Percentiles rank a stretch among this genome's conserved stretches.
phyloP scores from a whole-genome alignment of 1,284 basidiomycete species.

The Sutorius eximius region DNA sequence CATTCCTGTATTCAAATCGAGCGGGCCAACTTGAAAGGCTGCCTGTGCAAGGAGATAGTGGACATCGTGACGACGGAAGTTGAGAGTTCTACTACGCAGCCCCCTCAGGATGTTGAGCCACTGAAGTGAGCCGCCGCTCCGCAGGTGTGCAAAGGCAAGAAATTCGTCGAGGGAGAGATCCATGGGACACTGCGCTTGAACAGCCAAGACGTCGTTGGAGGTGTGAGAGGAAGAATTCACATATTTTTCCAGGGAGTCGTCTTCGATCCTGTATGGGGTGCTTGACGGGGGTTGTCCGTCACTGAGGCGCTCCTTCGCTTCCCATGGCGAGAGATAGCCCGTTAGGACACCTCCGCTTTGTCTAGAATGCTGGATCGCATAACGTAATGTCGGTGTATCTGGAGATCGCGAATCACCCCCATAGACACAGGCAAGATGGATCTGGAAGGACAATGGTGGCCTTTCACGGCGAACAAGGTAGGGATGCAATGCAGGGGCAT shows the following conservation, averaged over 20 bases:
- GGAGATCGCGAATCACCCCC: not conserved
- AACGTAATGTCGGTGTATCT: not conserved
- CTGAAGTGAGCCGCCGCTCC: not conserved
- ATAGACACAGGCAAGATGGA: not conserved
- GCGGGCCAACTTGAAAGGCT: not conserved
- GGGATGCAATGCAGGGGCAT: not conserved
- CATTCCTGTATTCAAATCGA: conserved; percentile 5
- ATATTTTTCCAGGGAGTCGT: not conserved
- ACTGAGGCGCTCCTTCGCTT: not conserved
- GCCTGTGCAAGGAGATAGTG: not conserved
- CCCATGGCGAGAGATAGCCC: not conserved
- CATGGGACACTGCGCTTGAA: not conserved
- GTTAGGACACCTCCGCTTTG: not conserved
- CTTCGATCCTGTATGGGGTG: not conserved
- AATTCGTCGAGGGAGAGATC: not conserved
- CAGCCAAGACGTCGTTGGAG: not conserved
- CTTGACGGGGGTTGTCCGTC: too few species aligned
- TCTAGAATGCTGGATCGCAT: not conserved
- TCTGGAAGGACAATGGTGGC: not conserved
- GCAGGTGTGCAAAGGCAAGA: not conserved
- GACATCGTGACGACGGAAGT: not conserved
- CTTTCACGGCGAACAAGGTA: not conserved
- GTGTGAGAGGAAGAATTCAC: not conserved
- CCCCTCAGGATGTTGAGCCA: not conserved
- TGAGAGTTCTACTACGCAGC: not conserved